Evolutionary conservation across 176 grass and related monocot genomes (phyloP), one percentile per base, ranked within the genome.

Genomic region (Metroxylon sagu): DNA sequence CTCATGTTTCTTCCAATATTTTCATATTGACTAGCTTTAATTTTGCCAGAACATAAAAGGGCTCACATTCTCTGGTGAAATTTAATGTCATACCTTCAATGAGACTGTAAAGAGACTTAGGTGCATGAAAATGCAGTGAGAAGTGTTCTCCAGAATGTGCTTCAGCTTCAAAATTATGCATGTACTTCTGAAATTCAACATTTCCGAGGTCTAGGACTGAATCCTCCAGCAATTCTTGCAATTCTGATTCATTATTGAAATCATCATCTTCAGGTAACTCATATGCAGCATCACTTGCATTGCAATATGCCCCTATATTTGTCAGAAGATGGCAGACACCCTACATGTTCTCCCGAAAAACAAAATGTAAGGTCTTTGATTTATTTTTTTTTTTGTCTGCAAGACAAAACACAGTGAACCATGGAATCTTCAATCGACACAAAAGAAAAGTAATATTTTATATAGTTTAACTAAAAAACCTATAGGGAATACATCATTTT

Each of bases 251-350:
- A 49, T 50, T 71, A 52, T 68, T 69, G 35, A 84, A 83, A 19
- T 82, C 80, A 51, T 88, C 81, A 69, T 78, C 84, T 70, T 87
- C 83, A 60, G 70, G 72, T 63, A 88, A 66, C 56, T 78, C 83
- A 53, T 85, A 85, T 5, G 75, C 56, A 72, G 52, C 60, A 21
- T 75, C 70, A 64, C 68, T 28, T 4, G 84, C 66, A 57, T 78
- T 97, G 60, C 84, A 92, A 48, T 92, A 97, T 18, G 72, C 72
- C 50, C 71, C 84, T 54, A 88, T 68, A 70, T 88, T 82, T 35
- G 87, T 76, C 77, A 91, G 78, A 56, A 88, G 79, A 72, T 88
- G 87, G 72, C 87, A 97, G 35, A 97, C 80, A 31, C 81, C 87
- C 87, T 97, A 73, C 50, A 82, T 25, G 18, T 73, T 59, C 12